phyloP scores from a whole-genome alignment of 2,329 filamentous ascomycete species.

The Lecanosticta acicola region DNA sequence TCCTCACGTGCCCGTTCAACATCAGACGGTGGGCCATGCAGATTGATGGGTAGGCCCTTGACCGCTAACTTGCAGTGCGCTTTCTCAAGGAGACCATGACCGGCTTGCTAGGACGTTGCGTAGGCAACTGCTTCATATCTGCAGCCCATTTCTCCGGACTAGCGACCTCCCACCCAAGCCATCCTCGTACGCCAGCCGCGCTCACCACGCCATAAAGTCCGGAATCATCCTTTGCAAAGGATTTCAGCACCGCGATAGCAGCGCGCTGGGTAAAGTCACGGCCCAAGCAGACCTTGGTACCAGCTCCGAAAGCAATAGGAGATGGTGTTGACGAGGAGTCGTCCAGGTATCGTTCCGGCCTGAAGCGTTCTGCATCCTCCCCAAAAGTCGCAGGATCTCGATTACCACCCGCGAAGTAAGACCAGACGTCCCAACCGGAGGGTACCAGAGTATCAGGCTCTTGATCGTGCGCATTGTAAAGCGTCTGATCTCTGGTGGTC shows the following conservation, averaged over 20 bases:
- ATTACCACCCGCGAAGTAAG: constrained; percentile 22
- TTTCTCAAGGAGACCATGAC: constrained; percentile 1
- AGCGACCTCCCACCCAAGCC: constrained; percentile 24
- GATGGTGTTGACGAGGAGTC: not conserved
- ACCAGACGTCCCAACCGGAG: constrained; percentile 22
- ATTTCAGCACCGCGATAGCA: constrained; percentile 8
- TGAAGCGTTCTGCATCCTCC: constrained; percentile 12
- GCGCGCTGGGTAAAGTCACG: constrained; percentile 1
- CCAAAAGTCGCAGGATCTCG: constrained; percentile 16
- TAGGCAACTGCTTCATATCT: constrained; percentile 25
- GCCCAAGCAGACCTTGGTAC: not conserved
- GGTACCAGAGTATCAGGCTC: constrained; percentile 13
- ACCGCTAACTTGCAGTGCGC: too few species aligned
- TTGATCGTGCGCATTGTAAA: not conserved
- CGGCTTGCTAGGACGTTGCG: constrained; percentile 12
- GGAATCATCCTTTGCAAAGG: constrained; percentile 4
- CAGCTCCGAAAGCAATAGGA: not conserved
- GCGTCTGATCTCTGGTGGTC: constrained; percentile 7
- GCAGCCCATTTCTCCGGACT: constrained; percentile 18
- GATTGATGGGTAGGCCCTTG: too few species aligned
- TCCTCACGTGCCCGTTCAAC: too few species aligned
- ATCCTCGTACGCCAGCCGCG: constrained; percentile 18
- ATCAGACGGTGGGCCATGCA: too few species aligned
- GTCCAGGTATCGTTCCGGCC: constrained; percentile 9
- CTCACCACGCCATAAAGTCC: constrained; percentile 8